phyloP scores from a whole-genome alignment of 73 alveolate genomes.

The Uronychia binucleata region DNA sequence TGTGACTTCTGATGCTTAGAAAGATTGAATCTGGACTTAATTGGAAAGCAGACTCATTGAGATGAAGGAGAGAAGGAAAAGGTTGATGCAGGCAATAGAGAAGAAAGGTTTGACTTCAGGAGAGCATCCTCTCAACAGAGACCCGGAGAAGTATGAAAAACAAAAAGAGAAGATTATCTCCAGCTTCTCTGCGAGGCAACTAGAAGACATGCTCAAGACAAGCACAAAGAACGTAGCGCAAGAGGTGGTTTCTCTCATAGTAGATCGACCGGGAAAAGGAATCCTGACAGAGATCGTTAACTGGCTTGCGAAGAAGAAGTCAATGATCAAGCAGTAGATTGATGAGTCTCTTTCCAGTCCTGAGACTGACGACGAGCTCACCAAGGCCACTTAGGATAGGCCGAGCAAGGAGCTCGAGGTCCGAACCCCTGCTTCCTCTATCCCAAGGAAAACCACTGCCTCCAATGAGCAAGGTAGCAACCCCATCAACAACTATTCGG shows the following conservation, averaged over 20 bases:
- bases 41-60: constrained; percentile 52
- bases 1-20: constrained; percentile 1
- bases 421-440: too few relatives aligned
- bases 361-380: too few relatives aligned
- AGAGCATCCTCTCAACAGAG: constrained; percentile 21
- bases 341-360: too few relatives aligned
- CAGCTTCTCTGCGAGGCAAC: constrained; percentile 28
- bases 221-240: constrained; percentile 43
- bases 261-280: constrained; percentile 50
- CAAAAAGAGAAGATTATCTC: constrained; percentile 32
- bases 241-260: constrained; percentile 46
- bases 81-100: constrained; percentile 28
- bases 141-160: constrained; percentile 27
- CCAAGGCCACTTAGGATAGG: too few relatives aligned
- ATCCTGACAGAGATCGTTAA: constrained; percentile 47
- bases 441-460: too few relatives aligned
- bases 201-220: constrained; percentile 52
- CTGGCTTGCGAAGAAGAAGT: constrained; percentile 9
- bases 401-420: too few relatives aligned
- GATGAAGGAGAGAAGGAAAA: constrained; percentile 55
- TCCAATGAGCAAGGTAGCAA: too few relatives aligned
- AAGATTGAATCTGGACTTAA: constrained; percentile 34
- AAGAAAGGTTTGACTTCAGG: constrained; percentile 31
- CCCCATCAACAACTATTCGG: too few relatives aligned
- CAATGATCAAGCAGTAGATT: too few relatives aligned